Base-by-base conservation (phyloP, 495 filamentous ascomycete species). In the Collariella sp. region DNA sequence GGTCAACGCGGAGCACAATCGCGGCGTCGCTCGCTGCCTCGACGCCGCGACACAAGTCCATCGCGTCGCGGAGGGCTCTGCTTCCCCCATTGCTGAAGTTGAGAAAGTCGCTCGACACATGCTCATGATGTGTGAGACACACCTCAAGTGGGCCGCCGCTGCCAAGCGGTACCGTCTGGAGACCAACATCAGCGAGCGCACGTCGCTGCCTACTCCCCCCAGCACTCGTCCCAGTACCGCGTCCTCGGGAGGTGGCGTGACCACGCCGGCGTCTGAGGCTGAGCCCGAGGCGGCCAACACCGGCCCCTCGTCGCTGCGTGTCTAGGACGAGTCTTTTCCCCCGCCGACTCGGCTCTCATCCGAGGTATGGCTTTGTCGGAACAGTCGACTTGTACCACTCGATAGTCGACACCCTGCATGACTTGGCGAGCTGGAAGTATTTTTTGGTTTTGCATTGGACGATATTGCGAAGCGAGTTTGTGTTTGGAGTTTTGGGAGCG, bases 331-430 rank as follows among this genome's bases (percentile, higher is more conserved):
- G 49, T 62, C 20, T 62, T 62, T 22, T 55, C 55, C 15, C 58
- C 58, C 22, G 26, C 55, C 12, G 55, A 62, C 52, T 62, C 59
- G 35, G 59, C 59, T 12, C 29, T 62, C 19, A 58, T 62, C 34
- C 47, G 59, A 0, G 55, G 40, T 41, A 26, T 45, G 59, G 59
- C 11, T 62, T 62, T 42, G 52, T 58, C 35, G 59, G 59, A 15
- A 62, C 60, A 0, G 57, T 65, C 11, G 64, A 60, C 36, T 60
- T 63, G 29, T 57, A 58, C 12, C 54, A 43, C 11, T 56, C 52
- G 10, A 54, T 60, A 1, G 57, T 63, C 52, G 50, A 60, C 12
- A 55, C 61, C 29, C n/a, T 58, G 11, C 47, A 48, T 24, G 54
- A 55, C 33, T 29, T 63, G 42, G 49, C 50, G 5, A 23, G 38